Evolutionary conservation across 2,329 filamentous ascomycete species (phyloP), one percentile per base, ranked within the genome.

Genomic region (Cladophialophora yegresii): DNA sequence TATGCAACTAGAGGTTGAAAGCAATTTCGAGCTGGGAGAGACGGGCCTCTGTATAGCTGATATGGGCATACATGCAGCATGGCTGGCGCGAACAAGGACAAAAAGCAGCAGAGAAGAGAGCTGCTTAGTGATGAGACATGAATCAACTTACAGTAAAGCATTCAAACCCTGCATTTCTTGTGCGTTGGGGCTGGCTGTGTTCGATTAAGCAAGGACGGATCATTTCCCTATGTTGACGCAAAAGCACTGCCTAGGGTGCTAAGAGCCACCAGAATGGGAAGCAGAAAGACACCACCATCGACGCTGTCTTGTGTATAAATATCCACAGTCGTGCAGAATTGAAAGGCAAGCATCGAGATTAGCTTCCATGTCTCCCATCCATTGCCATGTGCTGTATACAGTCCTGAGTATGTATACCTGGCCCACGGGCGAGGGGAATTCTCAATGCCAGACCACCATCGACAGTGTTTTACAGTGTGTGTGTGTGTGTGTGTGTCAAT

Each of bases 91-190:
- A 16, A 32, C 32, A 33, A 49, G 16, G n/a, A n/a, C 26, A 26
- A 16, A 28, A 30, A 30, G 22, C 47, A 61, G 49, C 23, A 49
- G 12, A 36, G 40, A 47, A 49, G 12, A 36, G 40, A 47, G 45
- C 33, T 23, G 33, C 49, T n/a, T 53, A 58, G 61, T 63, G 47
- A 63, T 58, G 61, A 63, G 61, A 63, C 61, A 63, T 58, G 61
- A 63, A 54, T 45, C 47, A 23, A 45, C 26, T 47, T 49, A 26
- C n/a, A n/a, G n/a, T 40, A 16, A 20, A 51, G 57, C 57, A 59
- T 59, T 45, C 20, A 47, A 36, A 40, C 23, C 28, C 23, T 33
- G 59, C 59, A 56, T 55, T n/a, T n/a, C 59, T 55, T 54, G 50
- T 20, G 59, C 51, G 59, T 54, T 47, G 45, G 36, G 51, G 51